Evolutionary conservation across 106 monocot genomes (phyloP).

Genomic region (Phalaenopsis aphrodite): DNA sequence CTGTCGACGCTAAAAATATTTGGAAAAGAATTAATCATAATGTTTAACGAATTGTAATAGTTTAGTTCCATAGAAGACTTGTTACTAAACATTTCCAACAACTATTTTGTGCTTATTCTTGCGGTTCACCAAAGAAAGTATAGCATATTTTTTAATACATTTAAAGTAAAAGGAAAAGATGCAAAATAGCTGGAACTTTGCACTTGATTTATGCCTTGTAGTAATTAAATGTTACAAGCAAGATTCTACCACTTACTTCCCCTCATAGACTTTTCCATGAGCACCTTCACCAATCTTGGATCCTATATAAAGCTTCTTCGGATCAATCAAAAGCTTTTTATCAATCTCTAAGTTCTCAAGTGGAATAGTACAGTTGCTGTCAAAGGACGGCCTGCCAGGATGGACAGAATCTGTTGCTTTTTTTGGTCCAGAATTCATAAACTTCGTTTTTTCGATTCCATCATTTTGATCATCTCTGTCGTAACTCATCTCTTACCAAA

Average conservation of each 20-base stretch:
- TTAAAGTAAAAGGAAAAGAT: not conserved
- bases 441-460: conserved; percentile 20
- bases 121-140: not conserved
- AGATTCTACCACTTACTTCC: conserved; percentile 57
- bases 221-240: not conserved
- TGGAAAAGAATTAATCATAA: not conserved
- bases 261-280: conserved; percentile 93
- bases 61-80: not conserved
- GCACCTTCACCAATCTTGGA: conserved; percentile 92
- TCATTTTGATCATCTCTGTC: not conserved
- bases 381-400: conserved; percentile 30
- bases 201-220: not conserved
- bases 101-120: not conserved
- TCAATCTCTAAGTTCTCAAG: conserved; percentile 39
- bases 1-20: not conserved
- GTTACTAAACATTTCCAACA: not conserved
- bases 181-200: not conserved
- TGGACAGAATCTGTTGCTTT: conserved; percentile 30
- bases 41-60: not conserved
- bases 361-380: conserved; percentile 9
- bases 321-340: conserved; percentile 67
- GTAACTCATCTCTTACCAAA: conserved; percentile 6
- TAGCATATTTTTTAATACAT: not conserved
- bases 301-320: conserved; percentile 68
- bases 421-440: conserved; percentile 15